phyloP scores from a whole-genome alignment of 495 filamentous ascomycete genomes.

The Penicillium arizonense region DNA sequence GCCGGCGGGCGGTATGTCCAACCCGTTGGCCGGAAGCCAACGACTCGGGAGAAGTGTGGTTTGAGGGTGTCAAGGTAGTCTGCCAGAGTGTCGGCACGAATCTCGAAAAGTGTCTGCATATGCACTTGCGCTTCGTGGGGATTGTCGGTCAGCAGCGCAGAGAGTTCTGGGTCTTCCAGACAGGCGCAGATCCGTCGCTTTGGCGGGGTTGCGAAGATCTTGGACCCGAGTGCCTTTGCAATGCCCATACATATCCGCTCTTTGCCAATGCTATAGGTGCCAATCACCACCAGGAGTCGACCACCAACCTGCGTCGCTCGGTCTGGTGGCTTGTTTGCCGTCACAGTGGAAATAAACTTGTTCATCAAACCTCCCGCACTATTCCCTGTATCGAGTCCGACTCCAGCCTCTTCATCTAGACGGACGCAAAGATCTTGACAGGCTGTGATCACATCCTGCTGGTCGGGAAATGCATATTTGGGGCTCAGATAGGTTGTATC shows the following conservation, averaged over 20 bases:
- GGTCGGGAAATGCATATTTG: constrained; percentile 90
- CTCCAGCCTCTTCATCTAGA: constrained; percentile 55
- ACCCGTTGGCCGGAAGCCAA: constrained; percentile 89
- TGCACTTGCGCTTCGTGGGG: constrained; percentile 90
- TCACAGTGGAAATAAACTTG: constrained; percentile 52
- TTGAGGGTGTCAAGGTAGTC: constrained; percentile 80
- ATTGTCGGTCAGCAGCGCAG: constrained; percentile 70
- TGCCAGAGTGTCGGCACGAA: constrained; percentile 79
- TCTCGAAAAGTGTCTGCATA: constrained; percentile 94
- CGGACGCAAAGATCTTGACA: constrained; percentile 86
- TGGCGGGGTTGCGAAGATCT: constrained; percentile 81
- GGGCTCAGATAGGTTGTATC: constrained; percentile 97
- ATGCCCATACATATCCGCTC: constrained; percentile 94
- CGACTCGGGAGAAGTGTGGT: constrained; percentile 75
- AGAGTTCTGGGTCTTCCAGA: constrained; percentile 82
- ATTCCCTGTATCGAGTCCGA: constrained; percentile 43
- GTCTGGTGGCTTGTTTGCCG: constrained; percentile 7
- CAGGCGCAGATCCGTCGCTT: constrained; percentile 83
- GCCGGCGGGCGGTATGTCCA: constrained; percentile 84
- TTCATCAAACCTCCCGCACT: constrained; percentile 54
- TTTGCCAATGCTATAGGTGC: constrained; percentile 97
- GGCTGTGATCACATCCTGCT: constrained; percentile 80
- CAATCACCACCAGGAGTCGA: constrained; percentile 85
- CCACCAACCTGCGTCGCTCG: constrained; percentile 33
- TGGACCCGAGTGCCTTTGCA: constrained; percentile 78